Evolutionary conservation across 129 eudicot genomes (phyloP).

Genomic region (Gnaphalium uliginosum): DNA sequence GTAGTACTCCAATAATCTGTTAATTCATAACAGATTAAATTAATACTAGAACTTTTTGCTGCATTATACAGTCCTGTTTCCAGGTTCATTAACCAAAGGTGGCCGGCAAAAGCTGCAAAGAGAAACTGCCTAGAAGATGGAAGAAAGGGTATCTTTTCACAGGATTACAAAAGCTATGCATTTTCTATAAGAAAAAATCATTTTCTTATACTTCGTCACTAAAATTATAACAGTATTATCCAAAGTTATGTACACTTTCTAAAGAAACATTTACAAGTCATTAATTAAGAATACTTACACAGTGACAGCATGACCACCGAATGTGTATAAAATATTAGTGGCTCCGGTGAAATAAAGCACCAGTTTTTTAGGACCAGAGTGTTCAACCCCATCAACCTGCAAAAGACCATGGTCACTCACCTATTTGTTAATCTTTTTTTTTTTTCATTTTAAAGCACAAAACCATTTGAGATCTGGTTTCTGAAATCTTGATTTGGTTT

Average conservation of each 20-base stretch:
- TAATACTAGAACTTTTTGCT: no score
- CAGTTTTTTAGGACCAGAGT: conserved; percentile 72
- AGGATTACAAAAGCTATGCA: no score
- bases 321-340: conserved; percentile 83
- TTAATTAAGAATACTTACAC: conserved; percentile 48
- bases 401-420: not conserved
- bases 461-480: conserved; percentile 28
- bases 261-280: conserved; percentile 10
- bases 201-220: no score
- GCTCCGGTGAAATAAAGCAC: conserved; percentile 88
- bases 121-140: no score
- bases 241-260: not conserved
- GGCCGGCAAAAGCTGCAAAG: no score
- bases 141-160: no score
- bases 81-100: no score
- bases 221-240: not conserved
- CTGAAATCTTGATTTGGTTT: conserved; percentile 12
- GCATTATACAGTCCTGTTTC: no score
- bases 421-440: no score
- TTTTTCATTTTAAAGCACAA: conserved; percentile 23
- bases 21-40: no score
- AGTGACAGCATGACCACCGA: conserved; percentile 94
- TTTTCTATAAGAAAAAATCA: no score
- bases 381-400: conserved; percentile 82
- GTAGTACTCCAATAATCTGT: no score